phyloP scores from a whole-genome alignment of 169 alveolate species.

The Cryptosporidium felis region DNA sequence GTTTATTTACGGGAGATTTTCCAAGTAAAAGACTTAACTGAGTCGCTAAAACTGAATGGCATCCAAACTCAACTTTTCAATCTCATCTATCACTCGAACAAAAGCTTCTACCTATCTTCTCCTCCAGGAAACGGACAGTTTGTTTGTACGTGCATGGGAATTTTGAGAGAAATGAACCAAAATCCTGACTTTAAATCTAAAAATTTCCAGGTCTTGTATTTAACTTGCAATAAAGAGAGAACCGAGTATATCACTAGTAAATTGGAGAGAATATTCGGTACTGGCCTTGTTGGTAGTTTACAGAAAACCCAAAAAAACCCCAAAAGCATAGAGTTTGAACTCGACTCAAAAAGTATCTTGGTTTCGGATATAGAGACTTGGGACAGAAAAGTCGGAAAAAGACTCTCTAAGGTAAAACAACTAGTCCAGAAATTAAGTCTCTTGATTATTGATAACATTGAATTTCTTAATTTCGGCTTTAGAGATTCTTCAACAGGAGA shows the following conservation, averaged over 20 bases:
- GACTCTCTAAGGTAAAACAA: not conserved
- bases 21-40: not conserved
- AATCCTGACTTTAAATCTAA: not conserved
- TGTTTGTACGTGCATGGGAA: constrained; percentile 61
- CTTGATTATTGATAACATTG: constrained; percentile 24
- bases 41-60: constrained; percentile 11
- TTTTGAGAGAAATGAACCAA: constrained; percentile 3
- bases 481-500: no score
- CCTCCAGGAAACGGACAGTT: constrained; percentile 67
- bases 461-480: not conserved
- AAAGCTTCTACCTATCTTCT: constrained; percentile 25
- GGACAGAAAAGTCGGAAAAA: constrained; percentile 38
- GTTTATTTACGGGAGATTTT: not conserved
- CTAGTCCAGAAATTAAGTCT: constrained; percentile 11
- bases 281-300: not conserved
- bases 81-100: constrained; percentile 45
- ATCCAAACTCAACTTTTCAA: constrained; percentile 57
- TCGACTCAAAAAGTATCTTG: not conserved
- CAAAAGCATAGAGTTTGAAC: not conserved
- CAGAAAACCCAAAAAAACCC: no score
- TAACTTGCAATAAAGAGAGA: constrained; percentile 31
- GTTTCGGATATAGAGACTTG: constrained; percentile 43
- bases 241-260: not conserved
- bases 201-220: constrained; percentile 14
- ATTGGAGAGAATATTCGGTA: constrained; percentile 20